These are phyloP conservation scores for Lasiodiplodia citricola DNA, from an alignment of 2,329 filamentous ascomycete genomes.

Conservation along the genomic window DNA sequence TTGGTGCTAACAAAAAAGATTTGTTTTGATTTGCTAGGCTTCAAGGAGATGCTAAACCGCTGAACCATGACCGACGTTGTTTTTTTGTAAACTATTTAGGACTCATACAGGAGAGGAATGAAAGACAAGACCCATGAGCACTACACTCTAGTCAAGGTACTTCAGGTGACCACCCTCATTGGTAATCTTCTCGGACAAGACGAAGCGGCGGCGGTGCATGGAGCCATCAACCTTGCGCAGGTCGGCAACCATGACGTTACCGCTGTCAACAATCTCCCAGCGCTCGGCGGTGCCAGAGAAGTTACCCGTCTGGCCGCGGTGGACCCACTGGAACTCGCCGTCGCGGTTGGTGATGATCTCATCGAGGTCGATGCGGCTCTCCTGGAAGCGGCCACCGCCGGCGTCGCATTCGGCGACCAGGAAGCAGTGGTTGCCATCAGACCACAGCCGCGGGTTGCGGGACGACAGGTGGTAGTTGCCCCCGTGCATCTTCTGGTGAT, in stretches of 20 bases:
- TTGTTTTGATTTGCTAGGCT: no score
- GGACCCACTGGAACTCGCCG: constrained; percentile 14
- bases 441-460: neutral
- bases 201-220: neutral
- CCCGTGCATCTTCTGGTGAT: constrained; percentile 20
- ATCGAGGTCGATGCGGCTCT: constrained; percentile 16
- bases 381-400: neutral
- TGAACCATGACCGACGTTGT: no score
- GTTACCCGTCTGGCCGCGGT: constrained; percentile 11
- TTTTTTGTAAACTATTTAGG: neutral
- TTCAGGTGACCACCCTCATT: constrained; percentile 5
- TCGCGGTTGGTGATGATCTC: constrained; percentile 6
- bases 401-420: constrained; percentile 19
- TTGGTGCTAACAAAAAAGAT: no score
- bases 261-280: constrained; percentile 15
- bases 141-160: neutral
- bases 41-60: no score
- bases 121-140: no score
- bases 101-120: neutral
- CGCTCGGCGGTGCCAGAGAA: constrained; percentile 9
- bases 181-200: constrained; percentile 9
- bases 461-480: constrained; percentile 22
- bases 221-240: constrained; percentile 3
- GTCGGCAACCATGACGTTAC: constrained; percentile 15
- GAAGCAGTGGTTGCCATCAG: constrained; percentile 16